Evolutionary conservation across 2,329 filamentous ascomycete species (phyloP), one percentile per base, ranked within the genome.

Genomic region (Leptographium flavum): DNA sequence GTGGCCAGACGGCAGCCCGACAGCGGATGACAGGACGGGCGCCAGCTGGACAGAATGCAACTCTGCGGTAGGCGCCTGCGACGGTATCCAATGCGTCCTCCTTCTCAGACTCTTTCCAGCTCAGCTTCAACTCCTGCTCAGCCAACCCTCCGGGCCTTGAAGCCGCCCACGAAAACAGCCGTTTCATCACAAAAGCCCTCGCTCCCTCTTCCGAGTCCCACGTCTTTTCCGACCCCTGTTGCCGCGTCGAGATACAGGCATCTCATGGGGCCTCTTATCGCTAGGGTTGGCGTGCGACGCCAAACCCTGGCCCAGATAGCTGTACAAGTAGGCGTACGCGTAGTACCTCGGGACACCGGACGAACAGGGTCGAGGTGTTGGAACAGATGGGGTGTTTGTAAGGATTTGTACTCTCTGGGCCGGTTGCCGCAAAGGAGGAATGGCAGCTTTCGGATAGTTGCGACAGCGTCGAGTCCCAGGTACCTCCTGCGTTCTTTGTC

Each of bases 251-350:
- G 15, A 9, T n/a, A 15, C 13, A 25, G 11, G 22, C 5, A 4
- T 27, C 33, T 4, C 37, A 8, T 19, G 6, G 27, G 31, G 6
- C 23, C 36, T 35, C 30, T 40, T 40, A 27, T 36, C 41, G 23
- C 45, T 30, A 36, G 31, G 39, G 32, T 23, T 40, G 40, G 19
- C 19, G 43, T 45, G 47, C 37, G 21, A 49, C 47, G 17, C 19
- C 36, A 17, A 28, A n/a, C n/a, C n/a, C n/a, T n/a, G n/a, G n/a
- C n/a, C n/a, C n/a, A n/a, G n/a, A n/a, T n/a, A n/a, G n/a, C n/a
- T n/a, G n/a, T n/a, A n/a, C n/a, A 15, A 31, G 42, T 25, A 28
- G 35, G 37, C 37, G 36, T 36, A 17, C n/a, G n/a, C n/a, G 45
- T 36, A 28, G 23, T 19, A 23, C 48, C 39, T 30, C 27, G 40